Percentiles rank a stretch among this genome's conserved stretches.
Evolutionary conservation across 495 filamentous ascomycete genomes (phyloP).

Genomic region (Aspergillus heteromorphus): DNA sequence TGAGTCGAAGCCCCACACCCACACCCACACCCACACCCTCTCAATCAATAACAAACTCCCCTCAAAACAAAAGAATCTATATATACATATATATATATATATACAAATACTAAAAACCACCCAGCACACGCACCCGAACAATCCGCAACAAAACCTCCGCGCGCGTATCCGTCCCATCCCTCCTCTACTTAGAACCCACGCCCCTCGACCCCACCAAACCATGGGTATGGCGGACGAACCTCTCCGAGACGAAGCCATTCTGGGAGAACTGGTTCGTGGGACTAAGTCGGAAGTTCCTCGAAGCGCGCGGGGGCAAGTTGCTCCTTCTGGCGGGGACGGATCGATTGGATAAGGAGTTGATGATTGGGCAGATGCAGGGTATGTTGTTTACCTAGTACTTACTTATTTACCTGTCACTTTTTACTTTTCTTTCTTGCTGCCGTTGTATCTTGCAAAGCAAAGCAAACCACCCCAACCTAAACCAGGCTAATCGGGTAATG

Average conservation of each 20-base stretch:
- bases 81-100: not conserved
- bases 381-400: too few relatives aligned
- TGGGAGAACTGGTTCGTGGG: slow-evolving; percentile 94
- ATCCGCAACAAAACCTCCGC: slow-evolving; percentile 79
- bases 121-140: slow-evolving; percentile 72
- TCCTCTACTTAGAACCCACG: slow-evolving; percentile 50
- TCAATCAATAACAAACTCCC: not conserved
- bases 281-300: slow-evolving; percentile 82
- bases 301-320: slow-evolving; percentile 79
- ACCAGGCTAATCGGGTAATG: not conserved
- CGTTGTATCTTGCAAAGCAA: not conserved
- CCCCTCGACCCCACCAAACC: slow-evolving; percentile 31
- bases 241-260: slow-evolving; percentile 78
- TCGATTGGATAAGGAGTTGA: slow-evolving; percentile 86
- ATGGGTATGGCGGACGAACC: slow-evolving; percentile 85
- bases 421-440: not conserved
- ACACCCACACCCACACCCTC: not conserved
- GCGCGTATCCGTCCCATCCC: slow-evolving; percentile 76
- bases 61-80: not conserved
- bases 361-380: slow-evolving; percentile 98
- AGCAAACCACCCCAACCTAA: not conserved
- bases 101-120: not conserved
- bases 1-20: slow-evolving; percentile 36
- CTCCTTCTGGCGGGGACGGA: slow-evolving; percentile 91
- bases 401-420: not conserved